Conservation (phyloP, 768 basidiomycete species). For the Candolleomyces efflorescens region DNA sequence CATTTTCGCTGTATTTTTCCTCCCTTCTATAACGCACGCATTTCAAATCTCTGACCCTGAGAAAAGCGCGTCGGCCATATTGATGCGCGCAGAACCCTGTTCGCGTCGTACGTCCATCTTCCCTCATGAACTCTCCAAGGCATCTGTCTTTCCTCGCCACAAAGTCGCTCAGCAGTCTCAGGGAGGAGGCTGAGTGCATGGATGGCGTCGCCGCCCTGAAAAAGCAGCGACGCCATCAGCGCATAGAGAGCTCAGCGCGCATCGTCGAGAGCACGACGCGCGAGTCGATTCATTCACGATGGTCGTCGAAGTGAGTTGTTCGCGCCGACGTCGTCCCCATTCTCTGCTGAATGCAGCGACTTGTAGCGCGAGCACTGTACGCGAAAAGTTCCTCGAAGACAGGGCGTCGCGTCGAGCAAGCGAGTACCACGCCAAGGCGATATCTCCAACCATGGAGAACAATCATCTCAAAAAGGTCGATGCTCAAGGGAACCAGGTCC, state of each 20-base stretch:
- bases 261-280: neutral
- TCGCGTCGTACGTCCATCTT: too few species aligned
- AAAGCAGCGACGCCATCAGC: constrained; percentile 2
- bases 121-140: constrained; percentile 3
- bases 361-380: neutral
- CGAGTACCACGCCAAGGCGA: neutral
- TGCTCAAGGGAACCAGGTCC: neutral
- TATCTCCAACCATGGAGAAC: neutral
- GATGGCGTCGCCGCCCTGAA: neutral
- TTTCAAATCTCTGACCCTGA: neutral
- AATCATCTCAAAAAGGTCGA: neutral
- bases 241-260: neutral
- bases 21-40: constrained; percentile 5
- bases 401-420: neutral
- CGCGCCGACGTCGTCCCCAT: neutral
- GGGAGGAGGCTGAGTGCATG: neutral
- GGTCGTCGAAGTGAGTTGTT: neutral
- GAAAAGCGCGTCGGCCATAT: neutral
- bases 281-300: neutral
- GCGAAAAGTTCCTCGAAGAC: neutral
- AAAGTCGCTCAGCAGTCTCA: constrained; percentile 4
- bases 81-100: too few species aligned
- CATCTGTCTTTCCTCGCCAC: constrained; percentile 6
- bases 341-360: neutral
- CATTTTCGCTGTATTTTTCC: constrained; percentile 10